These are phyloP conservation scores for Neurospora sp. DNA, from an alignment of 495 filamentous ascomycete genomes.

Conservation along the genomic window DNA sequence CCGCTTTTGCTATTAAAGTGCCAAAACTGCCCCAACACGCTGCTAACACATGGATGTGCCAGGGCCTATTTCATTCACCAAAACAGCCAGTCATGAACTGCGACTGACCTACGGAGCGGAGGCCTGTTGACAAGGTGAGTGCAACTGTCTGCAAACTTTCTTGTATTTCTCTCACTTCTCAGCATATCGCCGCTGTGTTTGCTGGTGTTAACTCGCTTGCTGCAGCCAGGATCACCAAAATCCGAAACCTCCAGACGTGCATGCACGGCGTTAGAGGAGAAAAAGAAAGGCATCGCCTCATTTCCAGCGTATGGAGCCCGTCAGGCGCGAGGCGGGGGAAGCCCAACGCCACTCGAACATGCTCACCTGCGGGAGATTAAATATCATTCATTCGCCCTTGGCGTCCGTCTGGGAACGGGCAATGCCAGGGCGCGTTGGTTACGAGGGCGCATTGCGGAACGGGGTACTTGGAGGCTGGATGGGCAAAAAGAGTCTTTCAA, in stretches of 20 bases:
- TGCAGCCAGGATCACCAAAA: background rate
- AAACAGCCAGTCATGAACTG: constrained; percentile 20
- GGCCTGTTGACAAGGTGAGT: background rate
- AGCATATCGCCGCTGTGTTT: background rate
- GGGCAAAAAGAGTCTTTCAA: background rate
- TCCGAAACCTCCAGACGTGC: background rate
- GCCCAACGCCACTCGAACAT: background rate
- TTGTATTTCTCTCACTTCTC: background rate
- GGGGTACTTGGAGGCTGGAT: background rate
- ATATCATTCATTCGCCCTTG: background rate
- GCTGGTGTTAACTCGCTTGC: background rate
- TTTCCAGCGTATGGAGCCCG: background rate
- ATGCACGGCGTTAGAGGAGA: background rate
- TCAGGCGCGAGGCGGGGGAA: background rate
- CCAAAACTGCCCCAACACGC: background rate
- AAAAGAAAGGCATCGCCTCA: background rate
- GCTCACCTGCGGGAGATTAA: background rate
- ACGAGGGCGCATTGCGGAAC: background rate
- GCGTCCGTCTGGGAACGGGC: background rate
- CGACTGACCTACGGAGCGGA: background rate
- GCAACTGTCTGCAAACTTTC: background rate
- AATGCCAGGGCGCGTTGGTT: background rate
- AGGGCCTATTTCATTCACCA: constrained; percentile 49
- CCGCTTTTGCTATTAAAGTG: background rate
- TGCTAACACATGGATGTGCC: constrained; percentile 7